Base-by-base conservation (phyloP, 2,329 filamentous ascomycete species). In the Xylariaceae sp. region DNA sequence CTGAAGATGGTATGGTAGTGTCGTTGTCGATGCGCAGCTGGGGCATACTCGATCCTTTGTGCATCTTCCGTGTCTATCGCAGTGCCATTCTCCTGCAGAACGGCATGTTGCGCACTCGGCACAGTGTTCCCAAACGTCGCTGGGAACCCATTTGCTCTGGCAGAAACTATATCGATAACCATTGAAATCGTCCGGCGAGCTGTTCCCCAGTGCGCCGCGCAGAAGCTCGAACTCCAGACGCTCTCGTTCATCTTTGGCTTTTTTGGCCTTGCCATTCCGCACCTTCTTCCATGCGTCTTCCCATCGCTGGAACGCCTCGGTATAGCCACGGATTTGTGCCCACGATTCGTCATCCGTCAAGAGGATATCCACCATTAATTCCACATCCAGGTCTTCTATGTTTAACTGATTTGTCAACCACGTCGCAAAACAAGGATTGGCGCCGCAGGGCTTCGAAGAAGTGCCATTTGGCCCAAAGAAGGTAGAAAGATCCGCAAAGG, bases 131-230 rank as follows among this genome's bases (percentile, higher is more conserved):
- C 62, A 66, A 39, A 54, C 50, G 22, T 66, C 59, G 34, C 59
- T 55, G 9, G 54, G 47, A 12, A 68, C 63, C 67, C 67, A 69
- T 31, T 61, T 56, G 31, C 64, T 59, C 44, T 59, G 55, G 52
- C 67, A 69, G 50, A 69, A 69, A 54, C 67, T 68, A 50, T 69
- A 69, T 57, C 62, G 63, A 51, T 59, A 63, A 18, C 67, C 67
- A 44, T 67, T 44, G 49, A 69, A 69, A 47, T 63, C 64, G 46
- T 66, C 59, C 44, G 60, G 57, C 42, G 61, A 65, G 45, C 58
- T 61, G 31, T 65, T 66, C 17, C 67, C 67, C 17, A 69, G 55
- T 1, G 56, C 67, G 16, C 64, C 66, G 16, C 67, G 65, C 44
- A 69, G 59, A 44, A 69, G 59, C 54, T 69, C 65, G 45, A 64